phyloP scores from a whole-genome alignment of 352 stramenopile genomes.

The Aphanomyces stellatus region DNA sequence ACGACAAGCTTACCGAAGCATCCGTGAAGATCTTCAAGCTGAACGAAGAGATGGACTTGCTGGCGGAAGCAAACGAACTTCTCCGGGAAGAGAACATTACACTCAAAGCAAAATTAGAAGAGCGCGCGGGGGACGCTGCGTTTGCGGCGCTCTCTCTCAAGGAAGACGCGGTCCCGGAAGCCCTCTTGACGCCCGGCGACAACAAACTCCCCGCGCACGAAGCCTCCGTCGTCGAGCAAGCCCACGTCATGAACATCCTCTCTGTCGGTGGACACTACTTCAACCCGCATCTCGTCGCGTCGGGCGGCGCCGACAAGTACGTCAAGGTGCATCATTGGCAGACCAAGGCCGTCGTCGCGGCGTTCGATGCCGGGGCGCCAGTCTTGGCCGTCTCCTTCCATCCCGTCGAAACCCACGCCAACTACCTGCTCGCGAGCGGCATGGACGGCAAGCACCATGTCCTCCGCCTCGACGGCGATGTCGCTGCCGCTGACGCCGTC shows the following conservation, averaged over 20 bases:
- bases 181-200: slow-evolving; percentile 49
- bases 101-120: slow-evolving; percentile 26
- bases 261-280: slow-evolving; percentile 40
- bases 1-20: slow-evolving; percentile 28
- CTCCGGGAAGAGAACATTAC: slow-evolving; percentile 43
- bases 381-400: slow-evolving; percentile 61
- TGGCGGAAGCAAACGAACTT: slow-evolving; percentile 62
- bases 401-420: slow-evolving; percentile 27
- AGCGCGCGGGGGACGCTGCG: slow-evolving; percentile 20
- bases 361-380: slow-evolving; percentile 29
- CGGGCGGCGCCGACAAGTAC: slow-evolving; percentile 65
- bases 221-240: slow-evolving; percentile 32
- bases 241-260: slow-evolving; percentile 61
- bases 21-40: slow-evolving; percentile 41
- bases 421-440: slow-evolving; percentile 51
- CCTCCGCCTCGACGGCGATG: slow-evolving; percentile 34
- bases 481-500: too few relatives aligned
- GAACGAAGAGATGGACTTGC: slow-evolving; percentile 62
- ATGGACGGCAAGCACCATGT: slow-evolving; percentile 70
- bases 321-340: slow-evolving; percentile 63
- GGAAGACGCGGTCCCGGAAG: slow-evolving; percentile 45
- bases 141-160: slow-evolving; percentile 1
- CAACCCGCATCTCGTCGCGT: slow-evolving; percentile 37
- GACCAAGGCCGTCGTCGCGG: slow-evolving; percentile 34
- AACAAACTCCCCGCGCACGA: slow-evolving; percentile 25